Percentiles rank a stretch among this genome's conserved stretches.
Evolutionary conservation across 352 stramenopile genomes (phyloP).

Genomic region (Globisporangium irregulare): DNA sequence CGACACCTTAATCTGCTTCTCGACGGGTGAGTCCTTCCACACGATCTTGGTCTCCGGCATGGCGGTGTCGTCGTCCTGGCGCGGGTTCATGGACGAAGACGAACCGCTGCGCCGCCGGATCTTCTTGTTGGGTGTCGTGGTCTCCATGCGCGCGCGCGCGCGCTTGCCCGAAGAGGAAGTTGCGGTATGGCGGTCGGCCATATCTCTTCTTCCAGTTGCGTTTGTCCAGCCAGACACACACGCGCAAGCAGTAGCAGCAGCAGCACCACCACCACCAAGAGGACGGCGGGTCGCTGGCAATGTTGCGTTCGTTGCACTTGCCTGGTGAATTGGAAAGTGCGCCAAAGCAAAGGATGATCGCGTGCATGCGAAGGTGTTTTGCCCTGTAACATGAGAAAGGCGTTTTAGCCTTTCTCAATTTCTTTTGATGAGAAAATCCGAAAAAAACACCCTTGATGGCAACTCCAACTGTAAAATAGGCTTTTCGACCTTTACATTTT

Average conservation of each 20-base stretch:
- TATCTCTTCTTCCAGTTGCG: neutral
- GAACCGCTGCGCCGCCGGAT: neutral
- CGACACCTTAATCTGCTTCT: conserved; percentile 78
- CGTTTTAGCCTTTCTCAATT: no score
- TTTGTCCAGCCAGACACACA: neutral
- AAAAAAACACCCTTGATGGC: no score
- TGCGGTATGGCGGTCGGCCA: conserved; percentile 4
- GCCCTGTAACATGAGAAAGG: no score
- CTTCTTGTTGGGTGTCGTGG: conserved; percentile 22
- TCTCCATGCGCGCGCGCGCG: conserved; percentile 47
- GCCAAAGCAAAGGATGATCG: no score
- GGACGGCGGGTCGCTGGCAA: no score
- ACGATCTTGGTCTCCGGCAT: conserved; percentile 49
- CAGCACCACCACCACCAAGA: no score
- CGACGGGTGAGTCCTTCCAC: conserved; percentile 76
- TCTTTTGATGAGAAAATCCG: no score
- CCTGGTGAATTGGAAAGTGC: no score
- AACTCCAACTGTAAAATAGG: no score
- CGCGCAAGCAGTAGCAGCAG: neutral
- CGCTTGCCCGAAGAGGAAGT: conserved; percentile 26
- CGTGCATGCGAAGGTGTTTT: no score
- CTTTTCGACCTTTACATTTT: no score
- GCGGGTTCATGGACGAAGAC: conserved; percentile 1
- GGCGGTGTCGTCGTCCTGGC: conserved; percentile 7
- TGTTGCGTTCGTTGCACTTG: no score